Percentiles rank a stretch among this genome's conserved stretches.
These are phyloP conservation scores for Rutstroemia sp. DNA, from an alignment of 2,329 filamentous ascomycete genomes.

Conservation along the genomic window DNA sequence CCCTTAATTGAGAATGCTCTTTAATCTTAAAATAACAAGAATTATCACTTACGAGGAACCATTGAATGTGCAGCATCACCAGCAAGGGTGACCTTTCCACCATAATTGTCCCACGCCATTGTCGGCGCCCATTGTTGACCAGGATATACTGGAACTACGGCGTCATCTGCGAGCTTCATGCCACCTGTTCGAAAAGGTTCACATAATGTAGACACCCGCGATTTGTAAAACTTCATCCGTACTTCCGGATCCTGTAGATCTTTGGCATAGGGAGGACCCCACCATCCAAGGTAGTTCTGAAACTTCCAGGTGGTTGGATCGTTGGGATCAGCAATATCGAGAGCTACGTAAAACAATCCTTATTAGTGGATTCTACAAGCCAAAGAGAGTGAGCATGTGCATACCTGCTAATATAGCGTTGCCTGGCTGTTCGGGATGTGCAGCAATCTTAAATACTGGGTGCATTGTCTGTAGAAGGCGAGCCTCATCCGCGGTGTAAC, in stretches of 20 bases:
- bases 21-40: neutral
- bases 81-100: neutral
- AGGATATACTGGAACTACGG: neutral
- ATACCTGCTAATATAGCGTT: neutral
- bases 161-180: neutral
- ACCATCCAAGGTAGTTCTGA: neutral
- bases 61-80: conserved; percentile 2
- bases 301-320: neutral
- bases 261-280: neutral
- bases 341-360: neutral
- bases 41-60: neutral
- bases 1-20: neutral
- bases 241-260: neutral
- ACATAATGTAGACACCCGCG: neutral
- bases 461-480: neutral
- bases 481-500: neutral
- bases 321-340: neutral
- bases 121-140: neutral
- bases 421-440: neutral
- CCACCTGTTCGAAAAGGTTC: neutral
- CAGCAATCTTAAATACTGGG: neutral
- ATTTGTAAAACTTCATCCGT: neutral
- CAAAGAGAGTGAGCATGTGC: neutral
- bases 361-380: neutral
- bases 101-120: neutral